Evolutionary conservation across 257 asterid genomes (phyloP).

Genomic region (Solanum chiquidenum): DNA sequence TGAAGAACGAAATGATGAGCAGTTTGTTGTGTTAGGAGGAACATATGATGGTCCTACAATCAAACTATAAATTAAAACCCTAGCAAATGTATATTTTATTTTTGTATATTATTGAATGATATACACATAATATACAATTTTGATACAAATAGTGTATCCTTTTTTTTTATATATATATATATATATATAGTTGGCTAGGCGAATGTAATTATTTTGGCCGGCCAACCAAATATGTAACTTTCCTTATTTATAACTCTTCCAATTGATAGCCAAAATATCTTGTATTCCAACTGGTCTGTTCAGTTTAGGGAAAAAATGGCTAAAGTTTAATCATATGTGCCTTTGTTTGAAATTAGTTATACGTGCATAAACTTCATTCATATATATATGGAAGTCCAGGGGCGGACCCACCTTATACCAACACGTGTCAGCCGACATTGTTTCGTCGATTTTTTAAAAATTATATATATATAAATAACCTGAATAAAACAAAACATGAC

Average conservation of each 20-base stretch:
- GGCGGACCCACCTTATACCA: too few relatives aligned
- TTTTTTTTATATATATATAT: too few relatives aligned
- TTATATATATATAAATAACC: too few relatives aligned
- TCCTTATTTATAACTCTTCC: neutral
- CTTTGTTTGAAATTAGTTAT: neutral
- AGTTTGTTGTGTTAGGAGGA: slow-evolving; percentile 2
- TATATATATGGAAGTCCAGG: too few relatives aligned
- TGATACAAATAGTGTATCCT: neutral
- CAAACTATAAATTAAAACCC: neutral
- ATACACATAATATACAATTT: neutral
- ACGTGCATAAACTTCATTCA: neutral
- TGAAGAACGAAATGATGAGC: slow-evolving; percentile 4
- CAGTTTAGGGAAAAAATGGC: neutral
- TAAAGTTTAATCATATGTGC: neutral
- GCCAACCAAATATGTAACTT: neutral
- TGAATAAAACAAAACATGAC: too few relatives aligned
- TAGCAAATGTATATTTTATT: neutral
- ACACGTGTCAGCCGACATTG: too few relatives aligned
- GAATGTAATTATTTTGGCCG: neutral
- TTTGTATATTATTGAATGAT: neutral
- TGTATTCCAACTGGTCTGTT: neutral
- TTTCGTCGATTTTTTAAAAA: too few relatives aligned
- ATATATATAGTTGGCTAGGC: neutral
- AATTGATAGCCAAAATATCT: neutral
- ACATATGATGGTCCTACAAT: neutral